A percentile compares a stretch with the other conserved stretches of the same genome.
Conservation (phyloP, 306 rosid genomes). For the Leucaena leucocephala region DNA sequence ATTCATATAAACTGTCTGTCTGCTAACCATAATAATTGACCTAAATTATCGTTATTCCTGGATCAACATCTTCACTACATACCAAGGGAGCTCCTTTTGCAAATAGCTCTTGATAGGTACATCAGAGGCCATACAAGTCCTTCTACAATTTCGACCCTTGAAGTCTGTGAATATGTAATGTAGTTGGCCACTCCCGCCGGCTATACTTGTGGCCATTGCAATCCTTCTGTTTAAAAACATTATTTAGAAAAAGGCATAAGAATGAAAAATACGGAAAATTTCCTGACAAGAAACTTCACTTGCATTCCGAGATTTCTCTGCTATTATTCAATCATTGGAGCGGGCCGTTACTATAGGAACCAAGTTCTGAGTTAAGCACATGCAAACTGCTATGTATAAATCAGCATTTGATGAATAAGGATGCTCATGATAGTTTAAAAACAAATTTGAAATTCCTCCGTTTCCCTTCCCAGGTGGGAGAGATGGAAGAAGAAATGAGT, state of each 20-base stretch:
- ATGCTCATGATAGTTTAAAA: not conserved
- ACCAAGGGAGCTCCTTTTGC: constrained; percentile 67
- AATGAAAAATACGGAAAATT: constrained; percentile 29
- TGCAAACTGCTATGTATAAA: not conserved
- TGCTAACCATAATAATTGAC: constrained; percentile 13
- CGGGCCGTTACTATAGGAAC: not conserved
- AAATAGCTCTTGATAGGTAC: constrained; percentile 41
- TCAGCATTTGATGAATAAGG: not conserved
- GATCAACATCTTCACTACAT: constrained; percentile 32
- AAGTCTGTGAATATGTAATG: constrained; percentile 38
- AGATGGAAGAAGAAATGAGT: not conserved
- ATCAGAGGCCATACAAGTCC: constrained; percentile 48
- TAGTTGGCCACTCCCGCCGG: constrained; percentile 59
- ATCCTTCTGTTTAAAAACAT: constrained; percentile 33
- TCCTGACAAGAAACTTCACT: constrained; percentile 27
- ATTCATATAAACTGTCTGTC: not conserved
- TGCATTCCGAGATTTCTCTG: not conserved
- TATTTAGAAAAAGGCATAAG: constrained; percentile 20
- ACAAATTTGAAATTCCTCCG: not conserved
- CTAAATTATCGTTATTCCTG: constrained; percentile 20
- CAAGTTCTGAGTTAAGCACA: constrained; percentile 4
- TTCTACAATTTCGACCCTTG: constrained; percentile 53
- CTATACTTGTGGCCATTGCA: constrained; percentile 70
- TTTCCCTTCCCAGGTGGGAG: constrained; percentile 1
- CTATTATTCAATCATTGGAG: constrained; percentile 1